Evolutionary conservation across 2,329 filamentous ascomycete genomes (phyloP).

Genomic region (Talaromyces sp.): DNA sequence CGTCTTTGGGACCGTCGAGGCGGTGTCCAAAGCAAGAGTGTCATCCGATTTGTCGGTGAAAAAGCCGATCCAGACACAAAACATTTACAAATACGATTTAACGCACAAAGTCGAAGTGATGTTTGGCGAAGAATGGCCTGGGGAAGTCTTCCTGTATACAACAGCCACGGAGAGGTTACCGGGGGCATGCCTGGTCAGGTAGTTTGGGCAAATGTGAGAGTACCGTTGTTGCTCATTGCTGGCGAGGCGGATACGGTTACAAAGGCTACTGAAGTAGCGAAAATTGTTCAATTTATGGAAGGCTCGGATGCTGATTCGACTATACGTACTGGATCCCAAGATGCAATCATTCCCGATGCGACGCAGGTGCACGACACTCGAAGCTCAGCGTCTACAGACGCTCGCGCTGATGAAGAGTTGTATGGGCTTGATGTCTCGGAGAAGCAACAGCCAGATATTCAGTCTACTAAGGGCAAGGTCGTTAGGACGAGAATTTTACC

Average conservation of each 20-base stretch:
- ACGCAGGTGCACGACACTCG: slow-evolving; percentile 30
- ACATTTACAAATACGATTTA: slow-evolving; percentile 53
- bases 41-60: slow-evolving; percentile 65
- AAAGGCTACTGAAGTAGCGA: slow-evolving; percentile 66
- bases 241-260: slow-evolving; percentile 76
- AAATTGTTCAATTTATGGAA: slow-evolving; percentile 56
- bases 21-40: slow-evolving; percentile 73
- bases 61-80: slow-evolving; percentile 43
- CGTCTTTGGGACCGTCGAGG: slow-evolving; percentile 76
- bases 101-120: slow-evolving; percentile 76
- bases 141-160: slow-evolving; percentile 65
- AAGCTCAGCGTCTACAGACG: slow-evolving; percentile 20
- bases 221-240: slow-evolving; percentile 75
- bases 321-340: slow-evolving; percentile 26
- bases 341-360: slow-evolving; percentile 33
- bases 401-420: slow-evolving; percentile 30
- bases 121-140: slow-evolving; percentile 81
- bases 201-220: slow-evolving; percentile 68
- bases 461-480: slow-evolving; percentile 35
- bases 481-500: slow-evolving; percentile 71
- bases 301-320: slow-evolving; percentile 29
- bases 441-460: slow-evolving; percentile 12
- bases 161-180: slow-evolving; percentile 47
- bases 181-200: slow-evolving; percentile 69
- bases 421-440: slow-evolving; percentile 26